Percentiles rank a stretch among this genome's conserved stretches.
These are phyloP conservation scores for Candida xiaguanensis DNA, from an alignment of 805 yeast species.

Conservation along the genomic window DNA sequence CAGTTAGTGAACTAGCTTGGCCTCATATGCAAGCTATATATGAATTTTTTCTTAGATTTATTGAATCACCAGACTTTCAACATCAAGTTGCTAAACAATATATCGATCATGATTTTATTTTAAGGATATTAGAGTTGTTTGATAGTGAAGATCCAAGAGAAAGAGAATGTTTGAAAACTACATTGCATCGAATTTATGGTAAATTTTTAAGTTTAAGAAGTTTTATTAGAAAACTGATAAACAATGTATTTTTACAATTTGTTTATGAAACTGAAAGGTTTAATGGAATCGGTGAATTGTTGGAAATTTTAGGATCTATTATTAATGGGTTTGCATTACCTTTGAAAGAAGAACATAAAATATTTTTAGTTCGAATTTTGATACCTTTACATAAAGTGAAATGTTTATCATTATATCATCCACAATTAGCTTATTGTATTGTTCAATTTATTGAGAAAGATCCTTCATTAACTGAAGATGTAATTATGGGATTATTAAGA, in stretches of 20 bases:
- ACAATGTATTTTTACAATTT: conserved; percentile 88
- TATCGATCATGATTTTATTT: conserved; percentile 86
- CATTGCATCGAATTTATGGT: conserved; percentile 93
- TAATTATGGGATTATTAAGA: conserved; percentile 86
- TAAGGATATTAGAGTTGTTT: conserved; percentile 78
- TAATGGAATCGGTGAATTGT: conserved; percentile 91
- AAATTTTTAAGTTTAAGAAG: conserved; percentile 87
- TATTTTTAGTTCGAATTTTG: conserved; percentile 78
- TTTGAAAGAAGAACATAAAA: conserved; percentile 93
- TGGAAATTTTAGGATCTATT: conserved; percentile 93
- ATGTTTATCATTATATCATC: conserved; percentile 85
- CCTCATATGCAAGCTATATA: conserved; percentile 97
- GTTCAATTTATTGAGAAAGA: conserved; percentile 96
- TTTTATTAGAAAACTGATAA: conserved; percentile 86
- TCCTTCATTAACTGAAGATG: conserved; percentile 88
- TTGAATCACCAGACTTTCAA: conserved; percentile 92
- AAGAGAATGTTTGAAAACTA: conserved; percentile 91
- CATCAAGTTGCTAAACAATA: conserved; percentile 90
- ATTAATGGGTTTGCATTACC: conserved; percentile 98
- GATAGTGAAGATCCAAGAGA: conserved; percentile 97
- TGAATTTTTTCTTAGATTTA: conserved; percentile 87
- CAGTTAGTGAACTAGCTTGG: conserved; percentile 95
- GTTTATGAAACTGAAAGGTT: conserved; percentile 93
- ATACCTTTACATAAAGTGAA: conserved; percentile 92
- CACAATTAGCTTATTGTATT: conserved; percentile 94